These are phyloP conservation scores for Suillus occidentalis DNA, from an alignment of 768 basidiomycete species.

Conservation along the genomic window DNA sequence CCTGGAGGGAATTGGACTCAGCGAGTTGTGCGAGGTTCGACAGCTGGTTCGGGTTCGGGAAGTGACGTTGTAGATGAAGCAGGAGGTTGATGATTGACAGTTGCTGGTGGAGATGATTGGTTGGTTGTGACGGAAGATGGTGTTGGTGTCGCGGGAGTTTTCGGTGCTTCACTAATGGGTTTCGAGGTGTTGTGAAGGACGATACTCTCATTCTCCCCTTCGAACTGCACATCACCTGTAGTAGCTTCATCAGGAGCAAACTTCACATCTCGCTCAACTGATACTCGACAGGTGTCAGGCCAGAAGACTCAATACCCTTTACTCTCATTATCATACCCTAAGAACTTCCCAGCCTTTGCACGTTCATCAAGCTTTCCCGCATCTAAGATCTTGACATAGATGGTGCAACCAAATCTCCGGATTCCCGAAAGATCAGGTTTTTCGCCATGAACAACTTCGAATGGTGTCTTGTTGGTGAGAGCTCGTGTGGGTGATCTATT, in stretches of 20 bases:
- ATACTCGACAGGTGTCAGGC: conserved; percentile 15
- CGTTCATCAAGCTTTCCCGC: conserved; percentile 14
- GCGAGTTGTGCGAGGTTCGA: too few relatives aligned
- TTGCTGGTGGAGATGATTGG: too few relatives aligned
- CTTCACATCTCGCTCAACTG: conserved; percentile 16
- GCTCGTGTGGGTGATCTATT: too few relatives aligned
- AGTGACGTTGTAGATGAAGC: too few relatives aligned
- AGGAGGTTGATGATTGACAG: too few relatives aligned
- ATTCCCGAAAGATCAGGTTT: conserved; percentile 31
- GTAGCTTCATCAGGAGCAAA: conserved; percentile 7
- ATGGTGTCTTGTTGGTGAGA: neutral
- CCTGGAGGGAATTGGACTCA: too few relatives aligned
- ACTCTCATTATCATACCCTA: conserved; percentile 16
- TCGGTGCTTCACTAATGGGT: too few relatives aligned
- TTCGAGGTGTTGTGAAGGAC: neutral
- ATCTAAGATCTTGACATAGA: conserved; percentile 8
- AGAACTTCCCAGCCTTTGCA: conserved; percentile 11
- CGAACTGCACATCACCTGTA: conserved; percentile 12
- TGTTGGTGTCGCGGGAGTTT: too few relatives aligned
- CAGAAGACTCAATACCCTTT: conserved; percentile 21
- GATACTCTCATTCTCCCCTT: conserved; percentile 12
- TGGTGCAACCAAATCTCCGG: conserved; percentile 22
- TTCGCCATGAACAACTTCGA: conserved; percentile 18
- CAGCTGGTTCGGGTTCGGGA: too few relatives aligned
- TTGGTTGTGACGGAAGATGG: too few relatives aligned